Percentiles rank a stretch among this genome's conserved stretches.
These are phyloP conservation scores for Aspergillus taichungensis DNA, from an alignment of 495 filamentous ascomycete species.

Conservation along the genomic window DNA sequence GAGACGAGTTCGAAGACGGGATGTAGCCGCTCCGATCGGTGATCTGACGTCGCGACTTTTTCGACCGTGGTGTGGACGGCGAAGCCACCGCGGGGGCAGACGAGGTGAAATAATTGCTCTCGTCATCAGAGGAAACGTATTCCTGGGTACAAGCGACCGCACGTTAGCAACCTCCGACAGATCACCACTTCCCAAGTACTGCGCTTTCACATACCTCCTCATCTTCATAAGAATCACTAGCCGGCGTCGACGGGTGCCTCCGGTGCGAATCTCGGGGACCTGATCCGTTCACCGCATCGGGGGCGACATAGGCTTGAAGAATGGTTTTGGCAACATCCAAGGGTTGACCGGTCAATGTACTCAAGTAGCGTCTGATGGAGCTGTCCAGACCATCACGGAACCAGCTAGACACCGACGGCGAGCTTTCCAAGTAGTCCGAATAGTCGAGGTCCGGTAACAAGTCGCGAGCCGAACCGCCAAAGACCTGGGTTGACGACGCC, in stretches of 20 bases:
- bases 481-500: constrained; percentile 40
- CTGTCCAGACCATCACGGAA: constrained; percentile 67
- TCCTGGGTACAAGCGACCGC: constrained; percentile 13
- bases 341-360: constrained; percentile 79
- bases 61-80: constrained; percentile 44
- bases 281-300: constrained; percentile 26
- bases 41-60: constrained; percentile 34
- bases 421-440: constrained; percentile 73
- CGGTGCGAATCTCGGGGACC: constrained; percentile 15
- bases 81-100: constrained; percentile 50
- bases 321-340: constrained; percentile 95
- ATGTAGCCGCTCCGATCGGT: constrained; percentile 46
- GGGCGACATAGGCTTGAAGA: constrained; percentile 63
- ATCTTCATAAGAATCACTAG: constrained; percentile 28
- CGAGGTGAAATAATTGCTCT: constrained; percentile 79
- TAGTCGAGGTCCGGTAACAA: constrained; percentile 85
- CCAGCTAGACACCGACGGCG: constrained; percentile 62
- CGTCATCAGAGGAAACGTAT: constrained; percentile 59
- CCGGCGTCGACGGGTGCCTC: constrained; percentile 19
- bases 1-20: constrained; percentile 27
- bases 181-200: background rate
- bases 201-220: constrained; percentile 17
- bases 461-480: constrained; percentile 69
- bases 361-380: constrained; percentile 77
- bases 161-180: constrained; percentile 1